Percentiles rank a stretch among this genome's conserved stretches.
These are phyloP conservation scores for Leishmania aethiopica DNA, from an alignment of 208 protist species.

Conservation along the genomic window DNA sequence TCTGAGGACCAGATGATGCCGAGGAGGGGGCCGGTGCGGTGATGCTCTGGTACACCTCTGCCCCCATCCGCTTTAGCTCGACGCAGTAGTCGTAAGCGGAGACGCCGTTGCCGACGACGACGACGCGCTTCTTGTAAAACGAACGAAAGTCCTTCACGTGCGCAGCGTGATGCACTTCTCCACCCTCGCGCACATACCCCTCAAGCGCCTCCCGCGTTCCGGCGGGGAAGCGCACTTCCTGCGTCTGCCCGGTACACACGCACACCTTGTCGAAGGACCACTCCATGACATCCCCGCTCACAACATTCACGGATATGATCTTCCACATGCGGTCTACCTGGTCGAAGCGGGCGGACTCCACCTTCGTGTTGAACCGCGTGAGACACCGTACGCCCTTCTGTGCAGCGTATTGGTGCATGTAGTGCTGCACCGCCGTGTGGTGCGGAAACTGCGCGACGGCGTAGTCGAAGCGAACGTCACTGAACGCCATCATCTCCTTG, in stretches of 20 bases:
- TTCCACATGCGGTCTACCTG: slow-evolving; percentile 54
- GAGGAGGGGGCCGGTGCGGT: slow-evolving; percentile 5
- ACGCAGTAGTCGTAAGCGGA: slow-evolving; percentile 82
- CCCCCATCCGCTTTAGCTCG: slow-evolving; percentile 69
- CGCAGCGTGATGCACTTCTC: slow-evolving; percentile 82
- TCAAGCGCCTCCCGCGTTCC: slow-evolving; percentile 45
- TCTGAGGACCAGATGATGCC: background rate
- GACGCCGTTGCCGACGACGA: slow-evolving; percentile 84
- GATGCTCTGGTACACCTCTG: slow-evolving; percentile 78
- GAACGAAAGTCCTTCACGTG: slow-evolving; percentile 88
- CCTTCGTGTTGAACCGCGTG: slow-evolving; percentile 90
- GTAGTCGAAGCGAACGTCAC: slow-evolving; percentile 84
- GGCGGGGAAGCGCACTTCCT: slow-evolving; percentile 73
- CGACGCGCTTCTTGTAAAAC: slow-evolving; percentile 71
- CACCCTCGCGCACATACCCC: slow-evolving; percentile 52
- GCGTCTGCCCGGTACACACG: slow-evolving; percentile 86
- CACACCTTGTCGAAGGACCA: slow-evolving; percentile 88
- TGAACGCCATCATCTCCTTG: slow-evolving; percentile 89
- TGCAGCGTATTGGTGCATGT: slow-evolving; percentile 74
- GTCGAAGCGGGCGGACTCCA: slow-evolving; percentile 77
- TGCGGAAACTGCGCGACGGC: slow-evolving; percentile 86
- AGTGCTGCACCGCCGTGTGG: slow-evolving; percentile 78
- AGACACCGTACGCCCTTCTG: slow-evolving; percentile 67
- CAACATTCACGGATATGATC: slow-evolving; percentile 86
- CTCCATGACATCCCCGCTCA: slow-evolving; percentile 87